Evolutionary conservation across 2,329 filamentous ascomycete species (phyloP).

Genomic region (Capronia epimyces): DNA sequence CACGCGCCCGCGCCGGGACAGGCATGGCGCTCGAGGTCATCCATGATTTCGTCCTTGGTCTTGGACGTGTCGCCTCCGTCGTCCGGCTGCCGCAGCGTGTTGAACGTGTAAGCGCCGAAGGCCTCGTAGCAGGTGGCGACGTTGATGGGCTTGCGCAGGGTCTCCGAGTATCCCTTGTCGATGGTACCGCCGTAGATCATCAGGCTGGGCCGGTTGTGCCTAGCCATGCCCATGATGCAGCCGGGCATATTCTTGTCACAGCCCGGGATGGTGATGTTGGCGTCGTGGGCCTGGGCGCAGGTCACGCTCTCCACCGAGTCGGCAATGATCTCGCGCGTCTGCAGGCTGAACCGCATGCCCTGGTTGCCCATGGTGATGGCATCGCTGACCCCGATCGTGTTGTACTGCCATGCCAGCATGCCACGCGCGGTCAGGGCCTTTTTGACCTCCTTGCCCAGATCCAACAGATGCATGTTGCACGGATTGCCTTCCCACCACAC

Average conservation of each 20-base stretch:
- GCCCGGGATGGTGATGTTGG: conserved; percentile 85
- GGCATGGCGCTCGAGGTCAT: conserved; percentile 73
- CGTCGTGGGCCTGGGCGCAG: conserved; percentile 86
- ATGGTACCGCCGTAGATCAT: conserved; percentile 97
- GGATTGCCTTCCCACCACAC: conserved; percentile 98
- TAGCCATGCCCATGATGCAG: conserved; percentile 80
- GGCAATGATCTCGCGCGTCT: conserved; percentile 85
- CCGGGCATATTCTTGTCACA: conserved; percentile 99
- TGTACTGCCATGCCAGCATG: conserved; percentile 94
- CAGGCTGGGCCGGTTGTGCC: conserved; percentile 84
- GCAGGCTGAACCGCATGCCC: conserved; percentile 91
- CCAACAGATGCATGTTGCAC: conserved; percentile 76
- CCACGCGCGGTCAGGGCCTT: conserved; percentile 70
- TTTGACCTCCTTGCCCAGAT: conserved; percentile 84
- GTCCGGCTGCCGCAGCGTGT: conserved; percentile 63
- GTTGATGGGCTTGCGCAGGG: conserved; percentile 75
- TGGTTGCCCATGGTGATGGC: conserved; percentile 83
- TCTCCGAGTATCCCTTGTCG: conserved; percentile 72
- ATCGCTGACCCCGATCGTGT: conserved; percentile 83
- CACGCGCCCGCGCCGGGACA: conserved; percentile 77
- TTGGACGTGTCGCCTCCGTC: conserved; percentile 54
- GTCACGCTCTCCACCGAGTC: conserved; percentile 93
- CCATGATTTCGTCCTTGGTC: conserved; percentile 70
- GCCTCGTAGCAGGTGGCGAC: conserved; percentile 86
- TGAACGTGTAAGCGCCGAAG: conserved; percentile 73